A percentile compares a stretch with the other conserved stretches of the same genome.
Conservation (phyloP, 768 basidiomycete species). For the Suillus cothurnatus region DNA sequence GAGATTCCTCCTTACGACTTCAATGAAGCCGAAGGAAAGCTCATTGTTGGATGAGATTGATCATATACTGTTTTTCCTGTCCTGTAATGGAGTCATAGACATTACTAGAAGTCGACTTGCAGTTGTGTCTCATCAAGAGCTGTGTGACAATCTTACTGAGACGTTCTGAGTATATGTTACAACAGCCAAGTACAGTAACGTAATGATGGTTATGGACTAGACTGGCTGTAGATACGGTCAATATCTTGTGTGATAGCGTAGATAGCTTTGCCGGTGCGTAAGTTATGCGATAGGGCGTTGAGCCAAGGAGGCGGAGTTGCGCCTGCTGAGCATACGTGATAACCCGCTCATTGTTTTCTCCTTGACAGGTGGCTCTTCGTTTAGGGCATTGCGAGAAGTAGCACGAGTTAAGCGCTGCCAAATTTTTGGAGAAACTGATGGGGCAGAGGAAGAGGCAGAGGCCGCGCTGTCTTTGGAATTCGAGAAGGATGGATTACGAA, state of each 20-base stretch:
- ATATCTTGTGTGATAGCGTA: background rate
- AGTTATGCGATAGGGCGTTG: constrained; percentile 6
- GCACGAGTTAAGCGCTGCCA: constrained; percentile 27
- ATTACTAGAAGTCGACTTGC: constrained; percentile 23
- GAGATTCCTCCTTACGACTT: constrained; percentile 90
- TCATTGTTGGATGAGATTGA: constrained; percentile 72
- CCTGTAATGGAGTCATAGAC: constrained; percentile 22
- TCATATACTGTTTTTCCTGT: constrained; percentile 14
- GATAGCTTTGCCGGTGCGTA: background rate
- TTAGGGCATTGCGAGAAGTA: constrained; percentile 18
- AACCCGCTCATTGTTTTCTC: constrained; percentile 18
- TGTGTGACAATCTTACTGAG: background rate
- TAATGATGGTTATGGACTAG: background rate
- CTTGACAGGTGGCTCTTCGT: constrained; percentile 16
- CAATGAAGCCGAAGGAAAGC: constrained; percentile 84
- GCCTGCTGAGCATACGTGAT: constrained; percentile 24
- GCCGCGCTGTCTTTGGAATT: background rate
- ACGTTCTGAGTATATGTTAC: background rate
- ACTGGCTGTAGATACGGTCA: background rate
- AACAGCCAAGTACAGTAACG: background rate
- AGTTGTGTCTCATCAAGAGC: background rate
- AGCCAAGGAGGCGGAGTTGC: constrained; percentile 13
- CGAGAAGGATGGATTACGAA: constrained; percentile 10
- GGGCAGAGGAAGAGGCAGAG: constrained; percentile 1
- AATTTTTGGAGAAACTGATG: constrained; percentile 18